Percentiles rank a stretch among this genome's conserved stretches.
Conservation (phyloP, 2,329 filamentous ascomycete species). For the Alternaria hordeiaustralica region DNA sequence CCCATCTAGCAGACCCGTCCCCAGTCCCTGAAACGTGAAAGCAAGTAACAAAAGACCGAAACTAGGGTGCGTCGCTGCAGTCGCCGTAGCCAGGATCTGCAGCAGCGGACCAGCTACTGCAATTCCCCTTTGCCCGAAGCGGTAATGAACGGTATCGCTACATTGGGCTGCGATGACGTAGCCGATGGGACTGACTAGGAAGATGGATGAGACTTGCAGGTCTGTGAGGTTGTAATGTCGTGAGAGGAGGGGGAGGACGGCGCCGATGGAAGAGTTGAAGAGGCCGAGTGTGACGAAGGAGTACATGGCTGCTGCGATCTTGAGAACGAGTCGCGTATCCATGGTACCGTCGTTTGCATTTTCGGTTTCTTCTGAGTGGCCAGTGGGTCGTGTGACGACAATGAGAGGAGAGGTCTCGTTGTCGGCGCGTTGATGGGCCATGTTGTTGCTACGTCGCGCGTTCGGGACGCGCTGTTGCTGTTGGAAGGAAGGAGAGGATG, state of each 20-base stretch:
- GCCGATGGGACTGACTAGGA: slow-evolving; percentile 53
- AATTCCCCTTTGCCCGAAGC: slow-evolving; percentile 53
- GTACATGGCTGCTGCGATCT: slow-evolving; percentile 63
- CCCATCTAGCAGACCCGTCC: slow-evolving; percentile 52
- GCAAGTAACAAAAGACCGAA: slow-evolving; percentile 45
- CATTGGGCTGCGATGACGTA: slow-evolving; percentile 53
- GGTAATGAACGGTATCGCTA: slow-evolving; percentile 50
- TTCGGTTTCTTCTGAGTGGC: not conserved
- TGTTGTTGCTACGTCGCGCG: slow-evolving; percentile 3
- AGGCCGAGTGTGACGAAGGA: slow-evolving; percentile 63
- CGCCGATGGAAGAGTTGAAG: slow-evolving; percentile 38
- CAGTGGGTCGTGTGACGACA: not conserved
- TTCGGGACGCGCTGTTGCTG: not conserved
- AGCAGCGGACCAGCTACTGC: slow-evolving; percentile 50
- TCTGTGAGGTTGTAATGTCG: slow-evolving; percentile 53
- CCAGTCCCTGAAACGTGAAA: slow-evolving; percentile 45
- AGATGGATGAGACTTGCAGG: slow-evolving; percentile 54
- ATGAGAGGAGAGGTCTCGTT: slow-evolving; percentile 15
- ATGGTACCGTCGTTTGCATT: not conserved
- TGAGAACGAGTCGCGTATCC: slow-evolving; percentile 26
- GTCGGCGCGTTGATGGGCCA: not conserved
- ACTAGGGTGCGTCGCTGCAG: slow-evolving; percentile 36
- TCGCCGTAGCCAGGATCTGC: slow-evolving; percentile 43
- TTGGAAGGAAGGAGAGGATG: not conserved
- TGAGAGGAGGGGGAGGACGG: slow-evolving; percentile 48